Evolutionary conservation across 305 asterid species (phyloP).

Genomic region (Fraxinus sp.): DNA sequence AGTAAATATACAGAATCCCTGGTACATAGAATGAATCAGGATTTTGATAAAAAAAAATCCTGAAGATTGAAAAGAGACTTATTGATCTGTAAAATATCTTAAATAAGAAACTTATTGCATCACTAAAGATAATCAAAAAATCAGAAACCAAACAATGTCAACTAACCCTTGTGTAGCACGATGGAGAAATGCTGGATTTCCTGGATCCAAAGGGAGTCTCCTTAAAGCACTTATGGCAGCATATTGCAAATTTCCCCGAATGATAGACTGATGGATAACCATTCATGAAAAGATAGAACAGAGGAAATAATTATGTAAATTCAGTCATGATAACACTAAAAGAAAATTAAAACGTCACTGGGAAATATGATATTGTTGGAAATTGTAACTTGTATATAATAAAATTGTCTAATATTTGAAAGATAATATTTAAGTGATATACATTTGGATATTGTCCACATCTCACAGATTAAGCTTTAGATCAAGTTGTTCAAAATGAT

Average conservation of each 20-base stretch:
- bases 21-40: neutral
- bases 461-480: neutral
- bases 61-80: conserved; percentile 22
- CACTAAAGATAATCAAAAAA: neutral
- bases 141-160: conserved; percentile 5
- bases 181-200: conserved; percentile 89
- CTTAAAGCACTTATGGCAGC: conserved; percentile 98
- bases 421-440: too few species aligned
- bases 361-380: neutral
- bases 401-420: neutral
- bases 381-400: too few species aligned
- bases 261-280: conserved; percentile 63
- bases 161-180: conserved; percentile 97
- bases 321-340: conserved; percentile 16
- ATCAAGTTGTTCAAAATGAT: neutral
- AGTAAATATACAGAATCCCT: neutral
- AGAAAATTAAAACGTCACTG: conserved; percentile 4
- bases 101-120: conserved; percentile 1
- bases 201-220: conserved; percentile 98
- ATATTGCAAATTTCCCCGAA: conserved; percentile 96
- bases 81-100: conserved; percentile 19
- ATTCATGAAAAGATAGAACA: conserved; percentile 27
- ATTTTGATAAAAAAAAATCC: neutral
- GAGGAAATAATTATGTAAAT: conserved; percentile 23
- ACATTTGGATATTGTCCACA: neutral